These are phyloP conservation scores for Mycena citricolor DNA, from an alignment of 1,284 basidiomycete genomes.

Conservation along the genomic window DNA sequence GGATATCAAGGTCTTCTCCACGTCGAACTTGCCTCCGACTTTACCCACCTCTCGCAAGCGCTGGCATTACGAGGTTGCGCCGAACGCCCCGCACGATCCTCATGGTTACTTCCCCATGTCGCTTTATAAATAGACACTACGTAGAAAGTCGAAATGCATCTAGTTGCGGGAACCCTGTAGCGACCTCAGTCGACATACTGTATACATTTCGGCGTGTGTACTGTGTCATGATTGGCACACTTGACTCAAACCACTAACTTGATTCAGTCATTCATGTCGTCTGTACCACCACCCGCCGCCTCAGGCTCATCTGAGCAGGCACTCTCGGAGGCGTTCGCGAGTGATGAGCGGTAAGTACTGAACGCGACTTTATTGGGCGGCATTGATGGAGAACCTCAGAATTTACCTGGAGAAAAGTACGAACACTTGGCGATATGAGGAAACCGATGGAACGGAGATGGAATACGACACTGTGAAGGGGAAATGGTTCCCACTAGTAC, in stretches of 20 bases:
- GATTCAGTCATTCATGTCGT: conserved; percentile 40
- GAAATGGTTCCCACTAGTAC: conserved; percentile 81
- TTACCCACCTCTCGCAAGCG: conserved; percentile 63
- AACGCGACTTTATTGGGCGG: conserved; percentile 17
- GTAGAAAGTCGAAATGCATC: background rate
- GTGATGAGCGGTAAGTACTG: conserved; percentile 59
- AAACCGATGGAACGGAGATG: conserved; percentile 83
- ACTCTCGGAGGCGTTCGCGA: conserved; percentile 68
- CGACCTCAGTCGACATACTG: too few relatives aligned
- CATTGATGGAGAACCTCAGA: conserved; percentile 33
- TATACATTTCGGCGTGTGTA: too few relatives aligned
- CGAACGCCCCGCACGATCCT: conserved; percentile 75
- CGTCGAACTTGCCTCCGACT: conserved; percentile 69
- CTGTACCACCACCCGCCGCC: conserved; percentile 45
- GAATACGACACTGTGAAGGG: conserved; percentile 82
- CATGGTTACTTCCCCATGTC: conserved; percentile 84
- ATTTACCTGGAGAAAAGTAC: conserved; percentile 78
- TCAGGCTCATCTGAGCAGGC: conserved; percentile 51
- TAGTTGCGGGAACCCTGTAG: background rate
- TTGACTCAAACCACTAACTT: conserved; percentile 37
- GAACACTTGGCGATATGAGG: conserved; percentile 86
- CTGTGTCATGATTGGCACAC: conserved; percentile 4
- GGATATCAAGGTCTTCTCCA: conserved; percentile 60
- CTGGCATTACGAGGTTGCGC: conserved; percentile 69
- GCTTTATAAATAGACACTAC: conserved; percentile 64